A percentile compares a stretch with the other conserved stretches of the same genome.
Evolutionary conservation across 164 flowering plant species (phyloP).

Genomic region (Liquidambar formosana): DNA sequence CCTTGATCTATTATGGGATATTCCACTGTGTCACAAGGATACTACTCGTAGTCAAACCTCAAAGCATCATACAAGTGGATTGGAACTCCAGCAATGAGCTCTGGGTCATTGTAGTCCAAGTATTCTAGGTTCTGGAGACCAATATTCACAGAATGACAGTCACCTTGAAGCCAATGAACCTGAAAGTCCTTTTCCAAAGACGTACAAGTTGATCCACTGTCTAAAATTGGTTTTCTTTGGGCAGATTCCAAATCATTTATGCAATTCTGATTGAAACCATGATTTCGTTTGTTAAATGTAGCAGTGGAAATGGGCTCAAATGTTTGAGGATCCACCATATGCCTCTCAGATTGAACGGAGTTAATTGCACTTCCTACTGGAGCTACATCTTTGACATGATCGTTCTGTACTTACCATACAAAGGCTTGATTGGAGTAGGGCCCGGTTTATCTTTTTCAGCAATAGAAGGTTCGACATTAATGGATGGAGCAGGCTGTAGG

Average conservation of each 20-base stretch:
- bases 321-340: slow-evolving; percentile 22
- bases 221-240: slow-evolving; percentile 25
- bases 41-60: slow-evolving; percentile 43
- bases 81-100: slow-evolving; percentile 37
- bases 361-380: slow-evolving; percentile 16
- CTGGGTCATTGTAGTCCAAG: slow-evolving; percentile 33
- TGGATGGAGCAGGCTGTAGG: slow-evolving; percentile 23
- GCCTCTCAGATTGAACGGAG: slow-evolving; percentile 27
- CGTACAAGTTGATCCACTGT: slow-evolving; percentile 26
- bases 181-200: slow-evolving; percentile 40
- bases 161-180: slow-evolving; percentile 43
- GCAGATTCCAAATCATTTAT: slow-evolving; percentile 27
- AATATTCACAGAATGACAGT: slow-evolving; percentile 30
- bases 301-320: slow-evolving; percentile 26
- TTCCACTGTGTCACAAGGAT: slow-evolving; percentile 43
- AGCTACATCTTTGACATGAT: slow-evolving; percentile 13
- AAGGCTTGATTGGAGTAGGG: slow-evolving; percentile 27
- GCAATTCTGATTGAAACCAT: slow-evolving; percentile 24
- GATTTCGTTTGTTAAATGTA: slow-evolving; percentile 22
- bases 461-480: slow-evolving; percentile 23
- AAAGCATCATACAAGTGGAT: slow-evolving; percentile 37
- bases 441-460: slow-evolving; percentile 23
- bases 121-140: slow-evolving; percentile 40
- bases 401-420: slow-evolving; percentile 21
- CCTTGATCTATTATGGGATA: slow-evolving; percentile 57